A percentile compares a stretch with the other conserved stretches of the same genome.
Conservation (phyloP, 1,284 basidiomycete species). For the Fomitiporia mediterranea region DNA sequence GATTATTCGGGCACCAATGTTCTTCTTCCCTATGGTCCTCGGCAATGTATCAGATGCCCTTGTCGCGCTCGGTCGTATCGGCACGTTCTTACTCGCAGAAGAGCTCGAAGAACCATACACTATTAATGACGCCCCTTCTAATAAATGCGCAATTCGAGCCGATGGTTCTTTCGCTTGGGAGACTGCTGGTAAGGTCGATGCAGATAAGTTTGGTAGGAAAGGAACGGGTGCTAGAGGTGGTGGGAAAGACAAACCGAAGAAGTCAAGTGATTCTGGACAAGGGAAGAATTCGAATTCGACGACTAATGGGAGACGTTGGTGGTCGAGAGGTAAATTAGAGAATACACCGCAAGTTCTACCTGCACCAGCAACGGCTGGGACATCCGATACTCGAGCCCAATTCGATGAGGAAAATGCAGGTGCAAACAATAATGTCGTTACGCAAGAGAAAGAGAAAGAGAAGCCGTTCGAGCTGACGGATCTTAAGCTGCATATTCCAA, state of each 20-base stretch:
- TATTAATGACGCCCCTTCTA: constrained; percentile 35
- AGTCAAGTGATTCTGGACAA: constrained; percentile 3
- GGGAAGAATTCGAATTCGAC: neutral
- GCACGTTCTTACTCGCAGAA: constrained; percentile 58
- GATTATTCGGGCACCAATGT: constrained; percentile 53
- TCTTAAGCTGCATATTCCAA: constrained; percentile 53
- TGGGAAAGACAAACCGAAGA: constrained; percentile 11
- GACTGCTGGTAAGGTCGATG: constrained; percentile 35
- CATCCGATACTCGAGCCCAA: neutral
- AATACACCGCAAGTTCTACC: neutral
- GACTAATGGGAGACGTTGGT: constrained; percentile 6
- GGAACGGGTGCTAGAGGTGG: constrained; percentile 16
- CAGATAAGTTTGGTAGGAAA: constrained; percentile 22
- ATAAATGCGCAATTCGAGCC: constrained; percentile 47
- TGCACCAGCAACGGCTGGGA: neutral
- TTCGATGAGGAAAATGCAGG: neutral
- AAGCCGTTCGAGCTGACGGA: constrained; percentile 58
- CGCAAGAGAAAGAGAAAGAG: constrained; percentile 34
- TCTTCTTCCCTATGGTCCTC: constrained; percentile 50
- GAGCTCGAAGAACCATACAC: constrained; percentile 52
- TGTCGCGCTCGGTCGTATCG: constrained; percentile 58
- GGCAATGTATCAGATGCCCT: constrained; percentile 51
- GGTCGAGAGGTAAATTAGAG: neutral
- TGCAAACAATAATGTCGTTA: constrained; percentile 37
- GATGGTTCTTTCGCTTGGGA: constrained; percentile 73